phyloP scores from a whole-genome alignment of 768 basidiomycete genomes.

The Pleurotus cornucopiae region DNA sequence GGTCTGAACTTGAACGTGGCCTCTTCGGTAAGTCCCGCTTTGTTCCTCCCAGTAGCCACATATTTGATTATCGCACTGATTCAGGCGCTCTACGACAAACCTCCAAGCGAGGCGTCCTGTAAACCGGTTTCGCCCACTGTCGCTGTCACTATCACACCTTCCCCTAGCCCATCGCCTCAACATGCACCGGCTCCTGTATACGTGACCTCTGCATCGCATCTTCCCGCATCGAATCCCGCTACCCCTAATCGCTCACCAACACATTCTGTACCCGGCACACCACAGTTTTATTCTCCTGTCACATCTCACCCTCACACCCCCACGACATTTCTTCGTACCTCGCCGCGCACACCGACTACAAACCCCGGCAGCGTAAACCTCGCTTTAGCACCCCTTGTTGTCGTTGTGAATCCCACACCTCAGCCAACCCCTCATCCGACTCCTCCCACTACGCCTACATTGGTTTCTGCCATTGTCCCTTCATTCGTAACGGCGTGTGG shows the following conservation, averaged over 20 bases:
- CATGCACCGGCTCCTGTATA: not conserved
- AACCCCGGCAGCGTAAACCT: not conserved
- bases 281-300: not conserved
- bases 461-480: slow-evolving; percentile 14
- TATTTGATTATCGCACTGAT: not conserved
- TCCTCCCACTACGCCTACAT: slow-evolving; percentile 64
- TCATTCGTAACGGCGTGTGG: not conserved
- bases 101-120: no score
- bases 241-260: slow-evolving; percentile 1
- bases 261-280: not conserved
- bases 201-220: not conserved
- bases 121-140: not conserved
- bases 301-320: not conserved
- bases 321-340: not conserved
- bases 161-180: not conserved
- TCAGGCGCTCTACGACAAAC: no score
- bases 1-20: slow-evolving; percentile 1
- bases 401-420: slow-evolving; percentile 74
- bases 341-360: slow-evolving; percentile 1
- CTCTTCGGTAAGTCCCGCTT: not conserved
- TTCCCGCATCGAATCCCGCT: not conserved
- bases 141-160: not conserved
- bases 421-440: slow-evolving; percentile 77
- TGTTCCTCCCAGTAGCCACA: not conserved
- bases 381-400: slow-evolving; percentile 39